Conservation (phyloP, 2,329 filamentous ascomycete species). For the Cladosporium sphaerospermum region DNA sequence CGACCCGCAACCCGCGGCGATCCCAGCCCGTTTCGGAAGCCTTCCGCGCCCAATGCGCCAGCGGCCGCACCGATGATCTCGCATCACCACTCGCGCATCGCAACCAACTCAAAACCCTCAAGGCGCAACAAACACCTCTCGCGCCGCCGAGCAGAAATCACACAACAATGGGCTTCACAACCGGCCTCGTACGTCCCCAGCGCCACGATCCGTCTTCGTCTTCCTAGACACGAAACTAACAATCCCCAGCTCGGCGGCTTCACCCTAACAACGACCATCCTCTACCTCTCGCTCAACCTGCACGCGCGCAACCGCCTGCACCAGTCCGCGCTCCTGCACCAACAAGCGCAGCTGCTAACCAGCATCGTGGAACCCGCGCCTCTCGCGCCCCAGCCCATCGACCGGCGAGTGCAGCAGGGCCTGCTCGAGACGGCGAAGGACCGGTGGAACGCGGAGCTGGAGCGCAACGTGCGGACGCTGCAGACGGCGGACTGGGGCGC, state of each 20-base stretch:
- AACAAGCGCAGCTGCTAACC: conserved; percentile 39
- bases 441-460: conserved; percentile 44
- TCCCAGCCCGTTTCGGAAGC: no score
- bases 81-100: no score
- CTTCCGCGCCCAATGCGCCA: background rate
- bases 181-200: conserved; percentile 40
- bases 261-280: conserved; percentile 43
- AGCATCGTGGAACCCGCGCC: conserved; percentile 40
- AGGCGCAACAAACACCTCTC: background rate
- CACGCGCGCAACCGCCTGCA: conserved; percentile 43
- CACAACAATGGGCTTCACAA: conserved; percentile 44
- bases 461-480: conserved; percentile 36
- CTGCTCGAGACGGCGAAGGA: conserved; percentile 44
- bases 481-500: conserved; percentile 42
- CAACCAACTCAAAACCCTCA: background rate
- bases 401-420: conserved; percentile 35
- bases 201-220: background rate
- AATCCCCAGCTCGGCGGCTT: conserved; percentile 42
- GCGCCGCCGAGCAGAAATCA: no score
- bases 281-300: conserved; percentile 35
- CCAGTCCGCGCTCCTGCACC: conserved; percentile 41
- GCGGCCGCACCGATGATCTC: no score
- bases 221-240: background rate
- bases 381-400: conserved; percentile 32
- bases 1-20: background rate